Conservation (phyloP, 805 yeast genomes). For the Candida sanyiensis region DNA sequence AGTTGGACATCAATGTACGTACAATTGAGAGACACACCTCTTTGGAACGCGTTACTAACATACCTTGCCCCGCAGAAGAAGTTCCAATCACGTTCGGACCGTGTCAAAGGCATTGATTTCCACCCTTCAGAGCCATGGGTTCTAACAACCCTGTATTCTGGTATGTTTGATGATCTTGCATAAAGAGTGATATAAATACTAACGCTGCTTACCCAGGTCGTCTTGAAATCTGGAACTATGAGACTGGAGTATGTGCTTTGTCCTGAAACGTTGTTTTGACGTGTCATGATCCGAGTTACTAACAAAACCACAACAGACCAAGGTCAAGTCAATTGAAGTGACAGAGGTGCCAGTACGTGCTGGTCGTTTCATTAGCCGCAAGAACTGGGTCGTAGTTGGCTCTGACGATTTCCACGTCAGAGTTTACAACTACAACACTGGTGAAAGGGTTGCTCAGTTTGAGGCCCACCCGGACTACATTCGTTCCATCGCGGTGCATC, state of each 20-base stretch:
- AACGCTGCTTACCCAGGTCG: constrained; percentile 25
- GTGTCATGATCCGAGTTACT: constrained; percentile 6
- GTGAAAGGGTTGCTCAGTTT: constrained; percentile 89
- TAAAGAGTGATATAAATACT: not conserved
- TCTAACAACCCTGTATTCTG: constrained; percentile 84
- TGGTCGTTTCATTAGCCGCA: constrained; percentile 90
- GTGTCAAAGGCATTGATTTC: constrained; percentile 96
- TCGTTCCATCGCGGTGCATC: constrained; percentile 90
- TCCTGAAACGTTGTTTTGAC: constrained; percentile 1
- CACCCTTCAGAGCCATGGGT: constrained; percentile 99
- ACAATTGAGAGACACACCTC: not conserved
- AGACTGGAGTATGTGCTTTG: constrained; percentile 46
- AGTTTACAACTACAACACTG: constrained; percentile 91
- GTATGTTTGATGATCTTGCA: constrained; percentile 34
- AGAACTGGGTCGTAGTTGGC: constrained; percentile 96
- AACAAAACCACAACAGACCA: constrained; percentile 31
- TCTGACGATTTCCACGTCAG: constrained; percentile 93
- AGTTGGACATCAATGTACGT: constrained; percentile 25
- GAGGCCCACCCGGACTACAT: constrained; percentile 98
- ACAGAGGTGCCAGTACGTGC: constrained; percentile 96
- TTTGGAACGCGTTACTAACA: not conserved
- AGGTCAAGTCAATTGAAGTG: constrained; percentile 87
- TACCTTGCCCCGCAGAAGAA: constrained; percentile 45
- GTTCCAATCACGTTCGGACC: constrained; percentile 86
- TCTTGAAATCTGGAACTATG: constrained; percentile 91